phyloP scores from a whole-genome alignment of 1,284 basidiomycete genomes.

The Volvariella volvacea region DNA sequence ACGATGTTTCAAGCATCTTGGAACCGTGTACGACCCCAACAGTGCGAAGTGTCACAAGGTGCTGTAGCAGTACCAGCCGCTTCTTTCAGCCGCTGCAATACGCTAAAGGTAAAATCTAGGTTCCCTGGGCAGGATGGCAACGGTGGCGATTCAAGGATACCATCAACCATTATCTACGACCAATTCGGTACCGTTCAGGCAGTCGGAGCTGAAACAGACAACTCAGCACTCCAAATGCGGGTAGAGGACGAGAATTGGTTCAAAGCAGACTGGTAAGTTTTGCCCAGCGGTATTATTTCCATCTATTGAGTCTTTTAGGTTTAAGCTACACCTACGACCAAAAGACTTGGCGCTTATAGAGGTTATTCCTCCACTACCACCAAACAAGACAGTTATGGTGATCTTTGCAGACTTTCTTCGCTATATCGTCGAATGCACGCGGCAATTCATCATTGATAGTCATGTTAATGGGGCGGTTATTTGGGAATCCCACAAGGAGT shows the following conservation, averaged over 20 bases:
- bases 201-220: not conserved
- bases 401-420: conserved; percentile 47
- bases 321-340: conserved; percentile 51
- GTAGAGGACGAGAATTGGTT: too few relatives aligned
- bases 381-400: conserved; percentile 34
- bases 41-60: not conserved
- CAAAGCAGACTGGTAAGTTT: too few relatives aligned
- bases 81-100: not conserved
- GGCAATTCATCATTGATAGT: conserved; percentile 41
- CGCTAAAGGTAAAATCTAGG: not conserved
- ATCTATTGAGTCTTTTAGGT: conserved; percentile 30
- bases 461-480: conserved; percentile 27
- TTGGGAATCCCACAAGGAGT: conserved; percentile 24
- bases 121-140: not conserved
- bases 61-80: not conserved
- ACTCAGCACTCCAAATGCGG: too few relatives aligned
- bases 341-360: conserved; percentile 15
- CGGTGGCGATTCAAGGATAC: not conserved
- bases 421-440: conserved; percentile 40
- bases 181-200: not conserved
- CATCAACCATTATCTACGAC: not conserved
- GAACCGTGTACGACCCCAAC: not conserved
- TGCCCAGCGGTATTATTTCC: too few relatives aligned
- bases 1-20: not conserved
- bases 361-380: conserved; percentile 38